Evolutionary conservation across 2,329 filamentous ascomycete species (phyloP).

Genomic region (Paracamarosporium sp.): DNA sequence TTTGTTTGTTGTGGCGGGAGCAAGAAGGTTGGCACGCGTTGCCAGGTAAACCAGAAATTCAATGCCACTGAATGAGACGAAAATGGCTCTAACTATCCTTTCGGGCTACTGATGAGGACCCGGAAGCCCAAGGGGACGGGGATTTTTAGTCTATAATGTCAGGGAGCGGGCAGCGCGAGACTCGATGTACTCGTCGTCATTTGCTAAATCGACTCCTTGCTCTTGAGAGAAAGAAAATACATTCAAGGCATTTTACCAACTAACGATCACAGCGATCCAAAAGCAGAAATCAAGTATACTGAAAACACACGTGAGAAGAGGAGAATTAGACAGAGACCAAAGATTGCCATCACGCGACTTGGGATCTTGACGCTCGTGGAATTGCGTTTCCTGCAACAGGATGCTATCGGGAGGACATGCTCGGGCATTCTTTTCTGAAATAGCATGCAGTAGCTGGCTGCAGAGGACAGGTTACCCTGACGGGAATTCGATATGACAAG

Average conservation of each 20-base stretch:
- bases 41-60: constrained; percentile 10
- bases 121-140: not conserved
- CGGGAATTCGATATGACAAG: not conserved
- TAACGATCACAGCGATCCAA: not conserved
- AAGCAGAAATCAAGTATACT: not conserved
- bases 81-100: not conserved
- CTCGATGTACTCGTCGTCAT: not conserved
- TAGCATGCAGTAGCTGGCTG: not conserved
- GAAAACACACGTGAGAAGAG: not conserved
- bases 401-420: not conserved
- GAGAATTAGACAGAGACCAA: not conserved
- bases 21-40: constrained; percentile 16
- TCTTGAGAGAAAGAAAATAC: not conserved
- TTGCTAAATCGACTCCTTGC: not conserved
- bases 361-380: not conserved
- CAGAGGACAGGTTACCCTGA: not conserved
- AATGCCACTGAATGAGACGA: not conserved
- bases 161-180: not conserved
- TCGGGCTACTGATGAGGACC: not conserved
- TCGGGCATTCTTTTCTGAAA: not conserved
- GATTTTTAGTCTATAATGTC: not conserved
- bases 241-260: not conserved
- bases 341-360: not conserved
- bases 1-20: constrained; percentile 16
- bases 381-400: not conserved